Conservation (phyloP, 78 protist species). For the Bodo saltans region DNA sequence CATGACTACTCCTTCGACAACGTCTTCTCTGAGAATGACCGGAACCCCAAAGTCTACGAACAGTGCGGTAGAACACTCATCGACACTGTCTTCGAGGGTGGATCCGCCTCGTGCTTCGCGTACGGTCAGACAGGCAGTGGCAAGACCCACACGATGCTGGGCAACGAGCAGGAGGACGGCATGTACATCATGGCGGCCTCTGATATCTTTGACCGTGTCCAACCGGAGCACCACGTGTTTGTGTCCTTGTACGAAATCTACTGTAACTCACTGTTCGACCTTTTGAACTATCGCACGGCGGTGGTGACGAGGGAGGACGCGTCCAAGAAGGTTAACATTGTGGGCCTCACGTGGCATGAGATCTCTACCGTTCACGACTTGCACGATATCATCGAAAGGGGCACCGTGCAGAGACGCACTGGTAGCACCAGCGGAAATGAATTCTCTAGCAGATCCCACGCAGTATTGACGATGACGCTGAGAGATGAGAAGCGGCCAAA, state of each 20-base stretch:
- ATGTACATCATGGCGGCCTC: slow-evolving; percentile 72
- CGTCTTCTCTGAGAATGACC: slow-evolving; percentile 62
- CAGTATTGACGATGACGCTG: slow-evolving; percentile 76
- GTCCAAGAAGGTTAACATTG: slow-evolving; percentile 52
- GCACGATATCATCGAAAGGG: slow-evolving; percentile 53
- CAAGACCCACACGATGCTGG: slow-evolving; percentile 83
- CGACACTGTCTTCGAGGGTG: slow-evolving; percentile 59
- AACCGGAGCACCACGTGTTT: slow-evolving; percentile 12
- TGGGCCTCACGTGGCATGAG: slow-evolving; percentile 65
- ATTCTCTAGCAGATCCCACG: slow-evolving; percentile 87
- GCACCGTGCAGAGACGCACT: slow-evolving; percentile 44
- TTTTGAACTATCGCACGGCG: slow-evolving; percentile 59
- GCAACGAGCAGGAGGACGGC: slow-evolving; percentile 43
- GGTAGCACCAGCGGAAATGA: slow-evolving; percentile 84
- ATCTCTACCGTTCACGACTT: slow-evolving; percentile 47
- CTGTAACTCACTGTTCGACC: slow-evolving; percentile 82
- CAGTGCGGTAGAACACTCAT: background rate
- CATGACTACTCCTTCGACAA: slow-evolving; percentile 81
- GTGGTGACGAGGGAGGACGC: slow-evolving; percentile 76
- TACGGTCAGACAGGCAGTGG: slow-evolving; percentile 93
- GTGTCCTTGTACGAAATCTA: slow-evolving; percentile 85
- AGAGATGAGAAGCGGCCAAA: background rate
- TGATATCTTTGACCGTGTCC: slow-evolving; percentile 68
- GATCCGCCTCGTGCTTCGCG: slow-evolving; percentile 88
- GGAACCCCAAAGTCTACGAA: slow-evolving; percentile 50